A percentile compares a stretch with the other conserved stretches of the same genome.
Evolutionary conservation across 768 basidiomycete species (phyloP).

Genomic region (Neoboletus subvelutipes): DNA sequence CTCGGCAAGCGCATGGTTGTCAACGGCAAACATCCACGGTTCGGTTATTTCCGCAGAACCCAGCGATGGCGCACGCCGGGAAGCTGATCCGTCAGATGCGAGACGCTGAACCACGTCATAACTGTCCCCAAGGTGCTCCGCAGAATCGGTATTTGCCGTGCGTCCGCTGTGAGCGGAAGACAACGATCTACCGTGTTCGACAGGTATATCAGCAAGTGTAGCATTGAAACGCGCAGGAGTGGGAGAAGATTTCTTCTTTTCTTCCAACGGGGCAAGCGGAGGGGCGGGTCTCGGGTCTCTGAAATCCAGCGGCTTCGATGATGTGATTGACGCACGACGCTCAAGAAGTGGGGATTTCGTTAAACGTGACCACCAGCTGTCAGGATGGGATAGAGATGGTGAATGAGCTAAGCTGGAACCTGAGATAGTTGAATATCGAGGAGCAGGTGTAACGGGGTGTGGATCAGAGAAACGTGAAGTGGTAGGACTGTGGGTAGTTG

Average conservation of each 20-base stretch:
- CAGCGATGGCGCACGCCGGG: slow-evolving; percentile 24
- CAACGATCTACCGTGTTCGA: slow-evolving; percentile 35
- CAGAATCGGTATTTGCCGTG: slow-evolving; percentile 68
- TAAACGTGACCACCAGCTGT: slow-evolving; percentile 80
- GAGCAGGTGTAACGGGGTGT: slow-evolving; percentile 29
- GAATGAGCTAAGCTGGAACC: slow-evolving; percentile 40
- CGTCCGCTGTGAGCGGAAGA: slow-evolving; percentile 52
- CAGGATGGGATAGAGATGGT: slow-evolving; percentile 58
- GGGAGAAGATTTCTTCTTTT: slow-evolving; percentile 29
- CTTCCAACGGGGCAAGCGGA: slow-evolving; percentile 56
- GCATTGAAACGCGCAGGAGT: slow-evolving; percentile 15
- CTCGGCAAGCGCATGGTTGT: slow-evolving; percentile 9
- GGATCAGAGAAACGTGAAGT: slow-evolving; percentile 27
- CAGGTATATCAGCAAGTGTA: slow-evolving; percentile 11
- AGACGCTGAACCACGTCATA: slow-evolving; percentile 70
- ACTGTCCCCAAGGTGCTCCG: slow-evolving; percentile 62
- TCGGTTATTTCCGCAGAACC: slow-evolving; percentile 26
- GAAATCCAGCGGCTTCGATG: slow-evolving; percentile 48
- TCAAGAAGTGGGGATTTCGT: slow-evolving; percentile 65
- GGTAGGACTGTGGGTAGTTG: slow-evolving; percentile 23
- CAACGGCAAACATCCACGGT: slow-evolving; percentile 12
- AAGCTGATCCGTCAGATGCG: slow-evolving; percentile 30
- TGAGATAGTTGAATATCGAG: slow-evolving; percentile 43
- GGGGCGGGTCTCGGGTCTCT: slow-evolving; percentile 82
- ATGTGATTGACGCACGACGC: slow-evolving; percentile 45